Conservation (phyloP, 2,329 filamentous ascomycete species). For the Colletotrichum cuscutae region DNA sequence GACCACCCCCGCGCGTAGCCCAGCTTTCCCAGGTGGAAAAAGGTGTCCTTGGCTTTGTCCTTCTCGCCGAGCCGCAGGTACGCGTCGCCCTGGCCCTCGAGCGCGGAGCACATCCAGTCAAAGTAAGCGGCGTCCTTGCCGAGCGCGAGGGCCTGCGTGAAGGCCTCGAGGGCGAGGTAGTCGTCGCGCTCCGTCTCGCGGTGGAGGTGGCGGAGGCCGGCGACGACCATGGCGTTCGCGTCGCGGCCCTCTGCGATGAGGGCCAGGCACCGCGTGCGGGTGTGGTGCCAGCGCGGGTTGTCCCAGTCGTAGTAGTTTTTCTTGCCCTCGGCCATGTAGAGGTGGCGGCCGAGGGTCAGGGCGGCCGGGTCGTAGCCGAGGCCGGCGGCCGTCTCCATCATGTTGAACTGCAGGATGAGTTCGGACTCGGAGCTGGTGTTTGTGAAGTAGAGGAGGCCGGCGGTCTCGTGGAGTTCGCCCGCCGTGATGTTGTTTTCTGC, state of each 20-base stretch:
- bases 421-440: neutral
- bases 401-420: neutral
- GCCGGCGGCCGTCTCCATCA: constrained; percentile 47
- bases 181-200: neutral
- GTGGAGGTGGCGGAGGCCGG: constrained; percentile 37
- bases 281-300: constrained; percentile 29
- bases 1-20: neutral
- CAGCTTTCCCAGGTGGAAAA: neutral
- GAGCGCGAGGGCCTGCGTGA: constrained; percentile 8
- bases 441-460: neutral
- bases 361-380: constrained; percentile 44
- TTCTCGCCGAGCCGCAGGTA: neutral
- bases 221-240: constrained; percentile 47
- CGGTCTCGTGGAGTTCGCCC: constrained; percentile 11
- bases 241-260: constrained; percentile 44
- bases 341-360: constrained; percentile 32
- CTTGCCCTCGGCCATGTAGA: neutral
- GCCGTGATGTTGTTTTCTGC: constrained; percentile 8
- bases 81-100: constrained; percentile 1
- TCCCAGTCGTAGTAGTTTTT: constrained; percentile 36
- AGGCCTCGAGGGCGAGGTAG: constrained; percentile 17
- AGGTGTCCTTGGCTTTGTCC: neutral
- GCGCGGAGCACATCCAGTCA: constrained; percentile 27
- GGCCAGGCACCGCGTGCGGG: constrained; percentile 43
- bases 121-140: constrained; percentile 10